phyloP scores from a whole-genome alignment of 1,284 basidiomycete species.

The Boletus coffeatus region DNA sequence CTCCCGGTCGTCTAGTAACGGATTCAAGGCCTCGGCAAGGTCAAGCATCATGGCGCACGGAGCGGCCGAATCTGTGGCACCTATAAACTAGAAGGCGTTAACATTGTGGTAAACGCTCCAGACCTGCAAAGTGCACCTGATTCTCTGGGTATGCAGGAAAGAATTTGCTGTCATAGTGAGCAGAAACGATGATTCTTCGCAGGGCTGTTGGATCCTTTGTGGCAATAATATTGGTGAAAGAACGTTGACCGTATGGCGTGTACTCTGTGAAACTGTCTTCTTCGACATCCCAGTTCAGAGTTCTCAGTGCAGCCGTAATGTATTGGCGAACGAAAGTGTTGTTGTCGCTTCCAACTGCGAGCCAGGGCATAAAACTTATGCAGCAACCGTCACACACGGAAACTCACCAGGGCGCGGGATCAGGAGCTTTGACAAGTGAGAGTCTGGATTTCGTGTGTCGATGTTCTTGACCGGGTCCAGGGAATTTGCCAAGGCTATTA shows the following conservation, averaged over 20 bases:
- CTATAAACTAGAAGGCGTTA: constrained; percentile 69
- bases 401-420: constrained; percentile 76
- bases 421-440: constrained; percentile 76
- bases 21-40: constrained; percentile 75
- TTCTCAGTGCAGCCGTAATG: constrained; percentile 62
- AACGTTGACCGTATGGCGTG: constrained; percentile 82
- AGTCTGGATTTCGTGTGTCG: constrained; percentile 56
- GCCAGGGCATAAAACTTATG: constrained; percentile 3
- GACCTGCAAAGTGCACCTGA: constrained; percentile 45
- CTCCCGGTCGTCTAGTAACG: constrained; percentile 60
- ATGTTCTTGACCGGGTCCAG: constrained; percentile 63
- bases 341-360: constrained; percentile 63
- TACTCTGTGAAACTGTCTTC: constrained; percentile 70
- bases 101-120: neutral
- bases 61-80: constrained; percentile 96
- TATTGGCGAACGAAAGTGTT: constrained; percentile 78
- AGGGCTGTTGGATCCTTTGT: constrained; percentile 89
- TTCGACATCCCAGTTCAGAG: constrained; percentile 82
- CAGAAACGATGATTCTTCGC: constrained; percentile 80
- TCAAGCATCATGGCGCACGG: constrained; percentile 94
- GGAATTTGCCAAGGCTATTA: constrained; percentile 45
- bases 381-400: constrained; percentile 7
- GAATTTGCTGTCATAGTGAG: constrained; percentile 96
- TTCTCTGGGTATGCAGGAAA: constrained; percentile 67
- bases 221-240: constrained; percentile 90